These are phyloP conservation scores for Quercus phellos DNA, from an alignment of 331 rosid species.

Conservation along the genomic window DNA sequence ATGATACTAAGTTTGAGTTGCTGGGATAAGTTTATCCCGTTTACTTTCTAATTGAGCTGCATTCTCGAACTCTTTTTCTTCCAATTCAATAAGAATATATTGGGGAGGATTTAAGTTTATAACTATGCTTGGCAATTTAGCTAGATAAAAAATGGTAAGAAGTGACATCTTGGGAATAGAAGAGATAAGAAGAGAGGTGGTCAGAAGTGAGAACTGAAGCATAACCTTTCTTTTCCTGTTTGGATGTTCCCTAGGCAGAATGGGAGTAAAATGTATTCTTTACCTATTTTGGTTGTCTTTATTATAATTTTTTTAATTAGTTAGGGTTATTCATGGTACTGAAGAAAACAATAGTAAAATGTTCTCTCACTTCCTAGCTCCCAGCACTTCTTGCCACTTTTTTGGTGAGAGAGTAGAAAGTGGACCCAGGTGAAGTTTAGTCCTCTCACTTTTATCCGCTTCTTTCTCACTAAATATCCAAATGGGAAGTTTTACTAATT, in stretches of 20 bases:
- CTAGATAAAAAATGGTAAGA: neutral
- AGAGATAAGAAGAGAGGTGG: neutral
- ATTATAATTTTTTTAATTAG: neutral
- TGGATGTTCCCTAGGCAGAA: neutral
- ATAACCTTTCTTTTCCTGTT: neutral
- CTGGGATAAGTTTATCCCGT: neutral
- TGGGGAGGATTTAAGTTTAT: neutral
- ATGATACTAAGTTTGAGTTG: neutral
- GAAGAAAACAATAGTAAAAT: neutral
- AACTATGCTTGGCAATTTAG: neutral
- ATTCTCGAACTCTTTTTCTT: neutral
- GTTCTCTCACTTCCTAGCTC: neutral
- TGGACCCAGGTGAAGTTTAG: neutral
- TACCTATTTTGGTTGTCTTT: neutral
- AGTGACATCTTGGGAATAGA: neutral
- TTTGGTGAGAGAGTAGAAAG: neutral
- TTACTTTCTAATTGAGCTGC: neutral
- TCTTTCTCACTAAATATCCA: neutral
- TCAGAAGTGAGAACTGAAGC: neutral
- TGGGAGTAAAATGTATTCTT: neutral
- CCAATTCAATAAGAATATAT: neutral
- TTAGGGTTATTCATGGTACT: neutral
- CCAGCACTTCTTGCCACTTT: neutral
- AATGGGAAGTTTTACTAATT: neutral
- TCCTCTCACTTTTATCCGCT: neutral